Evolutionary conservation across 2,329 filamentous ascomycete species (phyloP), one percentile per base, ranked within the genome.

Genomic region (Colletotrichum plurivorum): DNA sequence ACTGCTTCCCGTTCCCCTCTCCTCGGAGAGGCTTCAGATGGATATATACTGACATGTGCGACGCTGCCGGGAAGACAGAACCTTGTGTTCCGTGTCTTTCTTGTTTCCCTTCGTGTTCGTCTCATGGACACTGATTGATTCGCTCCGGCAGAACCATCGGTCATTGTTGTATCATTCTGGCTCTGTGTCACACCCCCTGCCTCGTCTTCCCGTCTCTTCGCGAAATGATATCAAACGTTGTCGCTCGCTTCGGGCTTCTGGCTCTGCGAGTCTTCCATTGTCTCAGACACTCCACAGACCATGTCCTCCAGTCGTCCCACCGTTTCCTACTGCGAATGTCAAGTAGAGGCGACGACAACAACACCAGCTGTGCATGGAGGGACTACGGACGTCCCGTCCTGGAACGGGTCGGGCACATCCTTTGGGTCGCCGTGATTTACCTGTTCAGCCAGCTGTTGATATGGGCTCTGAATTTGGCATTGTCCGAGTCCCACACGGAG

Each of bases 361-460:
- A 53, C 15, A 31, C 36, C 13, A 56, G 25, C 39, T 27, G 46
- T 13, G 45, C 45, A 48, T 63, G 63, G 64, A 45, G 20, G 27
- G 27, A n/a, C 25, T 54, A 39, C 13, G 12, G 52, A 13, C 52
- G 20, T 43, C 16, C 39, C 5, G 31, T 59, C 15, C 13, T 43
- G 13, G 36, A 46, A 6, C 39, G 53, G 22, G 48, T 73, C 1
- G 69, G 61, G 10, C 72, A 78, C 27, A 73, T 83, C 22, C 15
- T 80, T 7, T 73, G 77, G 15, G 77, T 84, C 10, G 71, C 77
- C 2, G 31, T 79, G 7, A 76, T 86, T 8, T 84, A 80, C 48
- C 70, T 84, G 2, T 25, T 75, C 16, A 81, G 82, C 65, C 82
- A 87, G 72, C 70, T 86, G n/a, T 71, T 84, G 39, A 84, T 86